A percentile compares a stretch with the other conserved stretches of the same genome.
Conservation (phyloP, 1,284 basidiomycete genomes). For the Athelia psychrophila region DNA sequence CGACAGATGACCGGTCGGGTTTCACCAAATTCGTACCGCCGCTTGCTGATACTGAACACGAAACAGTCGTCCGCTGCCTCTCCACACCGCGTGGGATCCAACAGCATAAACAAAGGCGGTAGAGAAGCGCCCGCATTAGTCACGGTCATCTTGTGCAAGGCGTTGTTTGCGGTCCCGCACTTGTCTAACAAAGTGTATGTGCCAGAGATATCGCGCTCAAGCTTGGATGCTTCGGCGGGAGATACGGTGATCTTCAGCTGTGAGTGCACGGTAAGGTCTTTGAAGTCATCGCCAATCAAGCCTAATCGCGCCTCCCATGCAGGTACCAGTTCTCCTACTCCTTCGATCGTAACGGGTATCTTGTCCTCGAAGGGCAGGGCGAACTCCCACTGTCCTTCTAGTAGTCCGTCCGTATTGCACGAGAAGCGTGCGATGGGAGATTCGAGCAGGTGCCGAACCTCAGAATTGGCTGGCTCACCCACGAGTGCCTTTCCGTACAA, state of each 20-base stretch:
- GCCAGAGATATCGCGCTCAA: constrained; percentile 85
- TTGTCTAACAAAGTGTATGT: constrained; percentile 77
- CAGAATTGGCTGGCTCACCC: constrained; percentile 75
- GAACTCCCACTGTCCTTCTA: constrained; percentile 81
- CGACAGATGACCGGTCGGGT: constrained; percentile 73
- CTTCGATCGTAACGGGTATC: constrained; percentile 62
- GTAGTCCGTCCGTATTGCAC: constrained; percentile 50
- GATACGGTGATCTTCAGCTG: constrained; percentile 63
- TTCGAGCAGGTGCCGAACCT: constrained; percentile 73
- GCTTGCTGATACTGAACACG: constrained; percentile 78
- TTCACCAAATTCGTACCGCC: constrained; percentile 80
- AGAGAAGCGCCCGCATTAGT: constrained; percentile 40
- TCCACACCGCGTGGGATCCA: constrained; percentile 83
- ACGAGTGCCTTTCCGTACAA: constrained; percentile 72
- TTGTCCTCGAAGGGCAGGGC: constrained; percentile 66
- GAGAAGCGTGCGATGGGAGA: constrained; percentile 79
- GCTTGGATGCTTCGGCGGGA: constrained; percentile 37
- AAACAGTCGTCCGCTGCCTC: constrained; percentile 72
- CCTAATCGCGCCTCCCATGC: constrained; percentile 87
- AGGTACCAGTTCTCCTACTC: constrained; percentile 70
- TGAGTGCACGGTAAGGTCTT: constrained; percentile 67
- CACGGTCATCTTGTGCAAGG: constrained; percentile 71
- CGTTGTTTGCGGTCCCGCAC: constrained; percentile 87
- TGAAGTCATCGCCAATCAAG: constrained; percentile 63
- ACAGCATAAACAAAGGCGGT: constrained; percentile 76